Evolutionary conservation across 352 stramenopile genomes (phyloP).

Genomic region (Peronospora destructor): DNA sequence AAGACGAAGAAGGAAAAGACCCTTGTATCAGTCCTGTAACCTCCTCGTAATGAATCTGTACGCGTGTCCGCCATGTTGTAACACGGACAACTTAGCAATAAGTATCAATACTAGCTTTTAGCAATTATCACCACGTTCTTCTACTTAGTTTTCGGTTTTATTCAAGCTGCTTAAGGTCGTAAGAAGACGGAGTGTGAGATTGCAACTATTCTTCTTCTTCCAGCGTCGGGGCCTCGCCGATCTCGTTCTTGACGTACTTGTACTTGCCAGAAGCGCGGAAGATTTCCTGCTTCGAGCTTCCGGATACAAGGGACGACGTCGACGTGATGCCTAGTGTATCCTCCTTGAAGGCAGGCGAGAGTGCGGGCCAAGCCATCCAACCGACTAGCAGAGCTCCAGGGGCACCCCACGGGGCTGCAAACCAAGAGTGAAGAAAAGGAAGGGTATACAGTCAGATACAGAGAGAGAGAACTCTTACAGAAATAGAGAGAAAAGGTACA

Average conservation of each 20-base stretch:
- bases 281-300: conserved; percentile 17
- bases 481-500: background rate
- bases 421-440: conserved; percentile 4
- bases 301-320: conserved; percentile 22
- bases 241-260: conserved; percentile 69
- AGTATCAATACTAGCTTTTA: background rate
- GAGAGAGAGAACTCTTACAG: too few species aligned
- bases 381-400: conserved; percentile 42
- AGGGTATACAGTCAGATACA: background rate
- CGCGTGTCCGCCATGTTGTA: background rate
- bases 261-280: conserved; percentile 65
- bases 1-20: background rate
- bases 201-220: conserved; percentile 31
- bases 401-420: conserved; percentile 43
- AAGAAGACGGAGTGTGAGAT: background rate
- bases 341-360: conserved; percentile 69
- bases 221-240: conserved; percentile 64
- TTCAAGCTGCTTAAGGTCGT: background rate
- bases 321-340: conserved; percentile 58
- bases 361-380: conserved; percentile 67
- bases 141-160: conserved; percentile 8
- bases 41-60: conserved; percentile 3
- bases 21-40: conserved; percentile 8
- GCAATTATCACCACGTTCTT: conserved; percentile 4
- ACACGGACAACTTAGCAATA: background rate